phyloP scores from a whole-genome alignment of 805 yeast genomes.

The Yarrowia sp. region DNA sequence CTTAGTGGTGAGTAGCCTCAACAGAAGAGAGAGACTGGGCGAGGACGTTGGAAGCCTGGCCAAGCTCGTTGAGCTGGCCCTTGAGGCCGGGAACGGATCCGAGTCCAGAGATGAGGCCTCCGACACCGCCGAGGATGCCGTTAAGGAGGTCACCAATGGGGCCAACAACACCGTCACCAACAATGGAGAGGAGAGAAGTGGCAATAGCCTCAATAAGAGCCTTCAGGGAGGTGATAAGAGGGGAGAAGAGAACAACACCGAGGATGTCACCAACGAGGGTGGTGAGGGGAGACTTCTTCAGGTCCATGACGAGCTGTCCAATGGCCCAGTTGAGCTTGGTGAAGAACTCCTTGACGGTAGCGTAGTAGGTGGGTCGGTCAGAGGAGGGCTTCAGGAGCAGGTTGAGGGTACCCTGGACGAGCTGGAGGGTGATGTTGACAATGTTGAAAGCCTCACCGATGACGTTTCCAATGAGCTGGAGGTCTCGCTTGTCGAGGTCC shows the following conservation, averaged over 20 bases:
- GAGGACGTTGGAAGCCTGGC: conserved; percentile 4
- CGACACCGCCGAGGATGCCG: conserved; percentile 22
- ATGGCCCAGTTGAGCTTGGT: conserved; percentile 25
- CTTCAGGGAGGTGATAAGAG: conserved; percentile 20
- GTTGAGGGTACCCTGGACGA: conserved; percentile 22
- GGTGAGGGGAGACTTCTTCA: conserved; percentile 25
- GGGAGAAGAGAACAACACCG: conserved; percentile 22
- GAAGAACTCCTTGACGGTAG: conserved; percentile 20
- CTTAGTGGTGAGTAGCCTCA: conserved; percentile 11
- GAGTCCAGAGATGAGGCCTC: conserved; percentile 7
- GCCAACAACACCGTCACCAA: conserved; percentile 24
- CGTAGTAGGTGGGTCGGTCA: conserved; percentile 25
- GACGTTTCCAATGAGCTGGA: conserved; percentile 23
- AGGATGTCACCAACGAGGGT: conserved; percentile 24
- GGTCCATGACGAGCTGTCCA: conserved; percentile 22
- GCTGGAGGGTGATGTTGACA: conserved; percentile 24
- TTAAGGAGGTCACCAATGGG: conserved; percentile 19
- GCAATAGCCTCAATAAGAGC: conserved; percentile 14
- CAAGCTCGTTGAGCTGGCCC: conserved; percentile 16
- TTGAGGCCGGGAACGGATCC: conserved; percentile 17
- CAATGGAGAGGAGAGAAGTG: conserved; percentile 6
- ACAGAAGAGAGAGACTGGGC: conserved; percentile 13
- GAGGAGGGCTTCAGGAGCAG: conserved; percentile 22
- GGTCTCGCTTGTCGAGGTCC: conserved; percentile 24
- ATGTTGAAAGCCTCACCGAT: conserved; percentile 20